Conservation (phyloP, 352 stramenopile species). For the Phytophthora capsici region DNA sequence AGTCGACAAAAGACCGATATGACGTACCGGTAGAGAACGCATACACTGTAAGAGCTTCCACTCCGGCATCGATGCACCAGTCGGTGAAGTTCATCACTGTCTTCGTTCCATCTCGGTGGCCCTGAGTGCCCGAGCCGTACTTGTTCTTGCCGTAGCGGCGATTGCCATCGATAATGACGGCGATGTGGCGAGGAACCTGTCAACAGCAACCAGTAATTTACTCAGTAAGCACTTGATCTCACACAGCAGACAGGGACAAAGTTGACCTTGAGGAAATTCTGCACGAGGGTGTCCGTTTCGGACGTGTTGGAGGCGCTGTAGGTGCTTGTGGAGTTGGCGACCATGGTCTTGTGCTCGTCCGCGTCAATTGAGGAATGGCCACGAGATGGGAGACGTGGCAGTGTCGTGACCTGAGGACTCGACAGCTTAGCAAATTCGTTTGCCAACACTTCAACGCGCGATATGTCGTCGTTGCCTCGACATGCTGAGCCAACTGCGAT, state of each 20-base stretch:
- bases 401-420: slow-evolving; percentile 4
- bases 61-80: slow-evolving; percentile 94
- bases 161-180: slow-evolving; percentile 98
- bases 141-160: slow-evolving; percentile 92
- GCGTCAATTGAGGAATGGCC: slow-evolving; percentile 26
- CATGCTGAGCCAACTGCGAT: slow-evolving; percentile 12
- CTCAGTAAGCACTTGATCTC: slow-evolving; percentile 13
- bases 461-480: slow-evolving; percentile 31
- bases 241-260: not conserved
- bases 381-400: slow-evolving; percentile 11
- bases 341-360: slow-evolving; percentile 26
- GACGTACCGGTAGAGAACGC: slow-evolving; percentile 92
- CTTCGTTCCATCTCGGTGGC: slow-evolving; percentile 95
- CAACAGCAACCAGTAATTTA: not conserved
- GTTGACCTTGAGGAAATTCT: slow-evolving; percentile 34
- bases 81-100: slow-evolving; percentile 96
- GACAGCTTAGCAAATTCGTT: not conserved
- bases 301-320: slow-evolving; percentile 12
- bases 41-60: slow-evolving; percentile 94
- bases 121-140: slow-evolving; percentile 78
- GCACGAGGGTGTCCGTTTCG: slow-evolving; percentile 7
- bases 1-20: not conserved
- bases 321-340: slow-evolving; percentile 19
- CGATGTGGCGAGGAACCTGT: slow-evolving; percentile 90
- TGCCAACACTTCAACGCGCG: slow-evolving; percentile 28